Evolutionary conservation across 2,329 filamentous ascomycete species (phyloP).

Genomic region (Neofusicoccum laricinum): DNA sequence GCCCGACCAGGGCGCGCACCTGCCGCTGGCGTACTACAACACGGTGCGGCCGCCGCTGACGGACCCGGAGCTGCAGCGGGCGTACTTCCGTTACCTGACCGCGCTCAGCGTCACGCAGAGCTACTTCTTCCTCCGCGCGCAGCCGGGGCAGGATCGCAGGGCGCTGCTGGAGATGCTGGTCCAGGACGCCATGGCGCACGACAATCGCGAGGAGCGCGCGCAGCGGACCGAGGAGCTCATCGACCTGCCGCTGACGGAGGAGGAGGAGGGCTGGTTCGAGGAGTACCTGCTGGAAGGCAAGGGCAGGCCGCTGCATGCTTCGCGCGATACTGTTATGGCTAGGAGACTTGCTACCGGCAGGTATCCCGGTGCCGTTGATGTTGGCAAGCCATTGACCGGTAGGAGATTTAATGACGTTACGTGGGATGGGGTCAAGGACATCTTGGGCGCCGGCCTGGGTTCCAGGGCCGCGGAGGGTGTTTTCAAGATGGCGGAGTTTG

Average conservation of each 20-base stretch:
- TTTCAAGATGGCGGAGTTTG: not conserved
- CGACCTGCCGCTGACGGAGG: slow-evolving; percentile 65
- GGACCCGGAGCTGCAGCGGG: slow-evolving; percentile 58
- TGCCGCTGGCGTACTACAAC: slow-evolving; percentile 76
- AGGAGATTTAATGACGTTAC: slow-evolving; percentile 49
- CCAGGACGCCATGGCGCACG: slow-evolving; percentile 27
- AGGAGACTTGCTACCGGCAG: slow-evolving; percentile 67
- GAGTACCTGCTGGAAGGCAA: slow-evolving; percentile 64
- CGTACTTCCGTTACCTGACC: slow-evolving; percentile 68
- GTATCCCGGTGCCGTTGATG: slow-evolving; percentile 45
- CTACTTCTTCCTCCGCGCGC: slow-evolving; percentile 67
- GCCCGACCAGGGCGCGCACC: slow-evolving; percentile 53
- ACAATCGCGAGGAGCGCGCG: slow-evolving; percentile 37
- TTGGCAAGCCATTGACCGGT: slow-evolving; percentile 34
- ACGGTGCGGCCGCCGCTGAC: slow-evolving; percentile 71
- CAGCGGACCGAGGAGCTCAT: slow-evolving; percentile 66
- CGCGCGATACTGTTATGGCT: slow-evolving; percentile 72
- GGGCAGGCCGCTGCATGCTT: slow-evolving; percentile 61
- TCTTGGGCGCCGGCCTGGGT: slow-evolving; percentile 35
- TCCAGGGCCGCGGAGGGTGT: slow-evolving; percentile 22
- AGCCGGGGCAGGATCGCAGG: slow-evolving; percentile 60
- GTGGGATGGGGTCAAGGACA: slow-evolving; percentile 47
- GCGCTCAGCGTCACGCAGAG: slow-evolving; percentile 68
- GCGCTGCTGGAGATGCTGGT: slow-evolving; percentile 67
- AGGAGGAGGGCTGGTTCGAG: slow-evolving; percentile 74